Conservation (phyloP, 2,329 filamentous ascomycete species). For the Fusarium ramigenum region DNA sequence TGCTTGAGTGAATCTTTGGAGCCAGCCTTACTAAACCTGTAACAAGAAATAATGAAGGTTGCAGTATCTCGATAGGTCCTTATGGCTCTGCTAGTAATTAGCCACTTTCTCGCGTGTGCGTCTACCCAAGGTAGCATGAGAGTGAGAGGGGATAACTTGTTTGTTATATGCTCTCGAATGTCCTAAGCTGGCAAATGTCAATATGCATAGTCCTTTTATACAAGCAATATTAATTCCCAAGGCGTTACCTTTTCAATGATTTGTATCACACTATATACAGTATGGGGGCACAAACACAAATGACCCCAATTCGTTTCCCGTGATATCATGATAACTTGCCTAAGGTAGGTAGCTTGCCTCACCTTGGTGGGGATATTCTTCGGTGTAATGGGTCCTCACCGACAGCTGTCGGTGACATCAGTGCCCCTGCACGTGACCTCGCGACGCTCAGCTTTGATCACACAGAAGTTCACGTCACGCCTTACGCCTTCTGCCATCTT, state of each 20-base stretch:
- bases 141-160: background rate
- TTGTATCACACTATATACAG: background rate
- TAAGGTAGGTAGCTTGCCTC: background rate
- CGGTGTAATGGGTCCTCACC: constrained; percentile 14
- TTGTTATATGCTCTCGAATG: background rate
- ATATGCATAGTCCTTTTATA: background rate
- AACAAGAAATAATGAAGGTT: background rate
- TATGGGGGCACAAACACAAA: background rate
- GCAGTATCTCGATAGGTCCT: background rate
- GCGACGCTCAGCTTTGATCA: constrained; percentile 39
- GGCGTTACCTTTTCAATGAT: background rate
- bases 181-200: background rate
- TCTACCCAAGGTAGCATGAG: background rate
- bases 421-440: constrained; percentile 43
- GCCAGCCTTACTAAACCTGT: background rate
- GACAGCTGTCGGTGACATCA: constrained; percentile 16
- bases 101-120: background rate
- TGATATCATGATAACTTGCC: background rate
- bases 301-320: background rate
- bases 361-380: background rate
- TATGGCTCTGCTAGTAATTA: background rate
- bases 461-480: constrained; percentile 38
- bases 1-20: background rate
- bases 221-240: background rate
- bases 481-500: constrained; percentile 28